Percentiles rank a stretch among this genome's conserved stretches.
Evolutionary conservation across 148 eudicot species (phyloP).

Genomic region (Heliamphora exappendiculata): DNA sequence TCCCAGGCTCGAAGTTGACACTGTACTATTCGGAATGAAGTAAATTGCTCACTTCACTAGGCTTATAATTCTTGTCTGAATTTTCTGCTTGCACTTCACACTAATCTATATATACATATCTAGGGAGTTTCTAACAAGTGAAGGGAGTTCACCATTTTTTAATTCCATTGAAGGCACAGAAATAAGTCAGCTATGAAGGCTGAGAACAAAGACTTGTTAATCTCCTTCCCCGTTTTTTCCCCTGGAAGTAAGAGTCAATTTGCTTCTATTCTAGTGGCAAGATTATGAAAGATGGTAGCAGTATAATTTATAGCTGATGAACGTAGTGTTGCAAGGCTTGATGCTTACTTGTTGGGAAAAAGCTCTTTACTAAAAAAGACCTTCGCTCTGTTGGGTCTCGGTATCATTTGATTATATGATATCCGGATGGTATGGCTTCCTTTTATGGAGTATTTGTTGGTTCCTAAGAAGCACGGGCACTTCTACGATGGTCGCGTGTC

Average conservation of each 20-base stretch:
- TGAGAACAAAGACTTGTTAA: no score
- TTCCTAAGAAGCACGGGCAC: no score
- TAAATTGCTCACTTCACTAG: background rate
- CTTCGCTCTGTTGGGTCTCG: slow-evolving; percentile 8
- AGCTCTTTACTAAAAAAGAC: background rate
- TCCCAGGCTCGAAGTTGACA: background rate
- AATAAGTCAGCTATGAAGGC: background rate
- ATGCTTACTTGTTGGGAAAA: background rate
- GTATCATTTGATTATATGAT: slow-evolving; percentile 26
- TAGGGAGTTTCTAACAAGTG: background rate
- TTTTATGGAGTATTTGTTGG: no score
- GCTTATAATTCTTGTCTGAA: background rate
- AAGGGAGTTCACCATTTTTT: background rate
- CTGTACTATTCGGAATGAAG: no score
- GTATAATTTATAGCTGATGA: background rate
- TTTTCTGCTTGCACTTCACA: background rate
- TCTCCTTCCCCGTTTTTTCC: background rate
- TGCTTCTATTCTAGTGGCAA: background rate
- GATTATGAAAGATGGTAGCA: no score
- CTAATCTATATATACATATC: no score
- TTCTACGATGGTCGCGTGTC: no score
- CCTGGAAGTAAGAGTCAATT: background rate
- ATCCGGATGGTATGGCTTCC: background rate
- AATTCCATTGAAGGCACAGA: background rate
- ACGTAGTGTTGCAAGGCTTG: background rate